Base-by-base conservation (phyloP, 2,329 filamentous ascomycete species). In the Xylogone sp. region DNA sequence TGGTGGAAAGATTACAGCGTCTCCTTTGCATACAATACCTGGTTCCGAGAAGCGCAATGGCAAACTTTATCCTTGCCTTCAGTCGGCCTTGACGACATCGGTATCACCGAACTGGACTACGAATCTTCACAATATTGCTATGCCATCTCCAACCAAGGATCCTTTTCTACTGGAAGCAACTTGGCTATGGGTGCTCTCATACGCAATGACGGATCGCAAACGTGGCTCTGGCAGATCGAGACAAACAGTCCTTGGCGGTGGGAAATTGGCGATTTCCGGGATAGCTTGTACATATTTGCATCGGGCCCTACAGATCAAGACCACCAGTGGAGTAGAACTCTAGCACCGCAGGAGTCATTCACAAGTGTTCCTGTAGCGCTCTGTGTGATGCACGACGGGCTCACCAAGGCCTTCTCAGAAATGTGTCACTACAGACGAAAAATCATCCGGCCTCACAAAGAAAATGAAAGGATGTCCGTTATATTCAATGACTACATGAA, bases 401-500 rank as follows among this genome's bases (percentile, higher is more conserved):
- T 0, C 34, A 54, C 9, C 69, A 70, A 13, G 8, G 27, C 27
- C 13, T 31, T 31, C 27, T 31, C 27, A 13, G 27, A 7, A 13
- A 8, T 31, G 52, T 53, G 68, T 8, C 62, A 68, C 2, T 52
- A 31, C 3, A 67, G 9, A 13, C 27, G 27, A 31, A 31, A 13
- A 7, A 31, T 31, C 27, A 56, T 65, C 3, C 55, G 65, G 2
- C 51, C 51, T 1, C 67, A 70, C 45, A 22, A 21, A 0, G 68
- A 70, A 50, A 63, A 67, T 46, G 49, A 60, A 10, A 44, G 31
- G 1, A 46, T 69, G 0, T 62, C 65, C 0, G 59, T 70, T 29
- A 65, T 71, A 20, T 70, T 70, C 59, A 71, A 71, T 53, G 67
- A 71, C 48, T 70, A 69, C 45, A 71, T 70, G 68, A 71, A 70